Conservation (phyloP, 257 asterid genomes). For the Paraleonurus japonicus region DNA sequence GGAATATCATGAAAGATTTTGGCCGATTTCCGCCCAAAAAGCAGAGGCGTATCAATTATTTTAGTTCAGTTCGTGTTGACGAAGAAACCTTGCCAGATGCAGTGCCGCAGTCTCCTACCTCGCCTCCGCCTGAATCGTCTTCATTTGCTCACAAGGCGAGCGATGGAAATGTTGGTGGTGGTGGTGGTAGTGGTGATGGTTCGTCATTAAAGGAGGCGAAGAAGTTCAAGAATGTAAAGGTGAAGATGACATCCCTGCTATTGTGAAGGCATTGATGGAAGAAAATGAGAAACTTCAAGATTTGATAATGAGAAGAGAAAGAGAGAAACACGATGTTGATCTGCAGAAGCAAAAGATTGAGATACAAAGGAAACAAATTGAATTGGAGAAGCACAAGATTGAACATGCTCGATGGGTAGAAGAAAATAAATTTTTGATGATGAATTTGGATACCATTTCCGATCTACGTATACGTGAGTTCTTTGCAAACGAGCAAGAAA, state of each 20-base stretch:
- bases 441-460: background rate
- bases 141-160: too few species aligned
- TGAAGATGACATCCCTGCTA: background rate
- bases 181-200: background rate
- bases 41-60: background rate
- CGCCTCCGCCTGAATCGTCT: background rate
- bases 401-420: background rate
- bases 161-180: too few species aligned
- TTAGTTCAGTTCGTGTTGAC: background rate
- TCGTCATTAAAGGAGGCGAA: background rate
- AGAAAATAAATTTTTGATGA: background rate
- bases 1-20: background rate
- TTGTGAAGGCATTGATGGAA: background rate
- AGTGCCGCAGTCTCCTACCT: background rate
- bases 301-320: background rate
- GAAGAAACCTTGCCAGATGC: background rate
- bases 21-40: background rate
- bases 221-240: background rate
- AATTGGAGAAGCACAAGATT: background rate
- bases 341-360: background rate
- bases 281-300: background rate
- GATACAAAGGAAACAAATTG: background rate
- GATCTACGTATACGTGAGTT: background rate
- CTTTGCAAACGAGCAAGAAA: background rate
- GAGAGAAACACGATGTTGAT: background rate